A percentile compares a stretch with the other conserved stretches of the same genome.
Conservation (phyloP, 2,329 filamentous ascomycete species). For the Pseudovirgaria hyperparasitica region DNA sequence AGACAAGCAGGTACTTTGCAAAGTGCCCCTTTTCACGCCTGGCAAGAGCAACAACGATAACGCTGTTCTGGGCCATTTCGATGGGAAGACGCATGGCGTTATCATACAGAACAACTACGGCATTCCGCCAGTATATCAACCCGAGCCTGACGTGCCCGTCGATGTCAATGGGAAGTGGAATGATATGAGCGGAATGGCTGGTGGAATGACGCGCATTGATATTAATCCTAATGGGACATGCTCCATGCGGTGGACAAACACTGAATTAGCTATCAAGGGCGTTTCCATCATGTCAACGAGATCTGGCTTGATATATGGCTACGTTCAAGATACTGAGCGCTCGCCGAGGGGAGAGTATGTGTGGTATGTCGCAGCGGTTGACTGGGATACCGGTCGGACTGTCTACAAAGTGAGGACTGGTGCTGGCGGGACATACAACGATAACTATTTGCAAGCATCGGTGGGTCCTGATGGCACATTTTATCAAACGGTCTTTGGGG, state of each 20-base stretch:
- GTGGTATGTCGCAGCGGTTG: no score
- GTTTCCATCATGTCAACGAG: conserved; percentile 1
- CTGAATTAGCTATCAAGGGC: neutral
- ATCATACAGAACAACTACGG: neutral
- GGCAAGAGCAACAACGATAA: conserved; percentile 1
- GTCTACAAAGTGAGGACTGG: no score
- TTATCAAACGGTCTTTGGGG: no score
- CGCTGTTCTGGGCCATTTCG: neutral
- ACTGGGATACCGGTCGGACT: no score
- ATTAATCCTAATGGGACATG: no score
- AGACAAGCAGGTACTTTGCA: neutral
- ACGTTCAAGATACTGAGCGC: conserved; percentile 1
- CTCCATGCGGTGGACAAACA: no score
- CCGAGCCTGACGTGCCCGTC: no score
- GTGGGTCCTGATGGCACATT: no score
- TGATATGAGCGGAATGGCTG: conserved; percentile 1
- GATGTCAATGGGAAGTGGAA: neutral
- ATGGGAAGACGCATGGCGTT: conserved; percentile 1
- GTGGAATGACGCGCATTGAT: neutral
- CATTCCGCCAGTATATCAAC: no score
- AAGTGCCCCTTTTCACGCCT: neutral
- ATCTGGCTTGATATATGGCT: conserved; percentile 1
- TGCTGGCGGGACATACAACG: no score
- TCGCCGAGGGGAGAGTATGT: no score
- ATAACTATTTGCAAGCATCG: no score